phyloP scores from a whole-genome alignment of 441 rosid species.

The Corymbia citriodora region DNA sequence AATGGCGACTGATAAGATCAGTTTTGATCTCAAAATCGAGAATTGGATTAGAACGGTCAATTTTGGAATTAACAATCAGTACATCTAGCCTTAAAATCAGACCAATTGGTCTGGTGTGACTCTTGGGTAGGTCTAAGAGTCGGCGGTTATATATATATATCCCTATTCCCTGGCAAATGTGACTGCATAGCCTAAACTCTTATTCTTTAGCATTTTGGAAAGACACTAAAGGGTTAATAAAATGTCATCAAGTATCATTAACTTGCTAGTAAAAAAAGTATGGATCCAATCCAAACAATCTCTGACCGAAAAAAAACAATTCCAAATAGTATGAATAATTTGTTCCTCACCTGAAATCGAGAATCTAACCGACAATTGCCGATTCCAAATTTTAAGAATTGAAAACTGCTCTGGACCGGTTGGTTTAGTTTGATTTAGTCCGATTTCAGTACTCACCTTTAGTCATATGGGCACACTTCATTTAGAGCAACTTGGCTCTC shows the following conservation, averaged over 20 bases:
- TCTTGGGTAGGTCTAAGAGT: background rate
- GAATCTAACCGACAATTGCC: too few species aligned
- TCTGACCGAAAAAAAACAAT: too few species aligned
- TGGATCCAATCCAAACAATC: background rate
- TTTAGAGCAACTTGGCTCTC: too few species aligned
- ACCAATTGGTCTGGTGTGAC: background rate
- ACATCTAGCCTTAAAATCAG: background rate
- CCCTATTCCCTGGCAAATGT: background rate
- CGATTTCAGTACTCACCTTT: too few species aligned
- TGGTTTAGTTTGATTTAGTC: background rate
- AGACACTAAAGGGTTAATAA: background rate
- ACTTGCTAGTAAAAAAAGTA: background rate
- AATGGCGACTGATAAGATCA: background rate
- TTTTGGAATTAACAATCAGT: background rate
- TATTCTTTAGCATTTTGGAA: background rate
- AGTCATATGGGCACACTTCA: too few species aligned
- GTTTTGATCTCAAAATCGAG: accelerated
- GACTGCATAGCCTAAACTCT: background rate
- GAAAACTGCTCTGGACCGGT: too few species aligned
- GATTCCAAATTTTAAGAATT: too few species aligned
- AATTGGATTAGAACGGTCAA: background rate
- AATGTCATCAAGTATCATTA: background rate
- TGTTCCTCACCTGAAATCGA: background rate
- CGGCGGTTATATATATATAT: background rate
- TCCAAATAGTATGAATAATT: background rate